A percentile compares a stretch with the other conserved stretches of the same genome.
Evolutionary conservation across 495 filamentous ascomycete genomes (phyloP).

Genomic region (Aspergillus mulundensis): DNA sequence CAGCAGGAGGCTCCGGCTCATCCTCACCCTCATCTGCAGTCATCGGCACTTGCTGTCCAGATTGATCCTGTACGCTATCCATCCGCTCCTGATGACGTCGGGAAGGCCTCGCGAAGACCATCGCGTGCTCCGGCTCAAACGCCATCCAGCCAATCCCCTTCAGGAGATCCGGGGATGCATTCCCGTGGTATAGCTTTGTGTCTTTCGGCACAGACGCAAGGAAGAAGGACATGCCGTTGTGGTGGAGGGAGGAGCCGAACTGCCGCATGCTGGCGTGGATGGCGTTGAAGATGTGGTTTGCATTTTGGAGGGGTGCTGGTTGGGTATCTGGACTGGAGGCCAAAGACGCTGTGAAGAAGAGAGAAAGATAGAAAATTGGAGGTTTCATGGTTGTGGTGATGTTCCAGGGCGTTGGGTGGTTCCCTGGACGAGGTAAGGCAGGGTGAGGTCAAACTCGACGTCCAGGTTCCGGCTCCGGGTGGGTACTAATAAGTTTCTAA

Average conservation of each 20-base stretch:
- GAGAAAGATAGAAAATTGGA: background rate
- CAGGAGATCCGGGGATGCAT: conserved; percentile 29
- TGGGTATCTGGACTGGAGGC: background rate
- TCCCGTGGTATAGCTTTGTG: conserved; percentile 62
- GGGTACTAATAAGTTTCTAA: no score
- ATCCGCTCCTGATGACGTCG: background rate
- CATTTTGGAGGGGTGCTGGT: conserved; percentile 31
- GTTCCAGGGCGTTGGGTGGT: no score
- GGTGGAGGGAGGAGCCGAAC: conserved; percentile 63
- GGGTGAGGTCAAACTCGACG: no score
- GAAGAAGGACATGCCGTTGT: conserved; percentile 65
- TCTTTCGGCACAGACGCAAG: conserved; percentile 52
- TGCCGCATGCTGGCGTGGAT: conserved; percentile 63
- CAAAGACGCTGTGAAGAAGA: background rate
- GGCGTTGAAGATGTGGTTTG: conserved; percentile 63
- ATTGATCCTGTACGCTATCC: background rate
- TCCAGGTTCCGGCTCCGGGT: no score
- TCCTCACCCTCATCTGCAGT: background rate
- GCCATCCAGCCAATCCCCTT: conserved; percentile 61
- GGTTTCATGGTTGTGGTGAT: background rate
- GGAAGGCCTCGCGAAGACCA: conserved; percentile 44
- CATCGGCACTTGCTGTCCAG: no score
- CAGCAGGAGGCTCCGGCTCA: background rate
- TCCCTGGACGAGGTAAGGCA: no score
- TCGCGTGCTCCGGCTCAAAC: conserved; percentile 64